Base-by-base conservation (phyloP, 140 eudicot species). In the Ambrosia hybrid region DNA sequence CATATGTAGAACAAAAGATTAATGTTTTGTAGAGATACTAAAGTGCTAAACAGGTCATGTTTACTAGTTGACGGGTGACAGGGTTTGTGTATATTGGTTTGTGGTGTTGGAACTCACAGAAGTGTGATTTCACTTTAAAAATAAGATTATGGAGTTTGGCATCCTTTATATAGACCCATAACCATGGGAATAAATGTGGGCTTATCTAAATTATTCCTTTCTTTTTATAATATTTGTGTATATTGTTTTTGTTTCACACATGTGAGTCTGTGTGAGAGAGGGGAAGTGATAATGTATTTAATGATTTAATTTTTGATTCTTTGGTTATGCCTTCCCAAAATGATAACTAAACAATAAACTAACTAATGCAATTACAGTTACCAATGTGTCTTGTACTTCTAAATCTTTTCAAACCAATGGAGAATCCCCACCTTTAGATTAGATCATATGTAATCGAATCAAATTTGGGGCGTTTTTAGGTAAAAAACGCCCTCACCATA, bases 141-240 rank as follows among this genome's bases (percentile, higher is more conserved):
- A 49, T 26, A 57, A 57, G 64, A 57, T 7, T 11, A 21, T 59
- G 16, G 39, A 21, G 43, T 59, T 56, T 59, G 65, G 65, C 65
- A 59, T 59, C 65, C 43, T 33, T 59, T 59, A 30, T 59, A 59
- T 59, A 59, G 65, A 59, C 14, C 45, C 65, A 30, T 59, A 33
- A 41, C 65, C 53, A 15, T 65, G 53, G 68, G 70, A 65, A 65
- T 41, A 65, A 39, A 65, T 65, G 70, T 65, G 70, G 52, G 55
- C 52, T 65, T 65, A 65, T 65, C 70, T 41, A 49, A 41, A 16
- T 65, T 41, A 43, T 65, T 65, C 53, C 8, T 65, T 65, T 39
- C 16, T 7, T 39, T 14, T 65, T 65, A 39, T 65, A 65, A 36
- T 37, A 38, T 63, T 6, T 14, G 38, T 63, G 38, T 63, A 38